A percentile compares a stretch with the other conserved stretches of the same genome.
phyloP scores from a whole-genome alignment of 1,284 basidiomycete genomes.

The Stereum hirsutum region DNA sequence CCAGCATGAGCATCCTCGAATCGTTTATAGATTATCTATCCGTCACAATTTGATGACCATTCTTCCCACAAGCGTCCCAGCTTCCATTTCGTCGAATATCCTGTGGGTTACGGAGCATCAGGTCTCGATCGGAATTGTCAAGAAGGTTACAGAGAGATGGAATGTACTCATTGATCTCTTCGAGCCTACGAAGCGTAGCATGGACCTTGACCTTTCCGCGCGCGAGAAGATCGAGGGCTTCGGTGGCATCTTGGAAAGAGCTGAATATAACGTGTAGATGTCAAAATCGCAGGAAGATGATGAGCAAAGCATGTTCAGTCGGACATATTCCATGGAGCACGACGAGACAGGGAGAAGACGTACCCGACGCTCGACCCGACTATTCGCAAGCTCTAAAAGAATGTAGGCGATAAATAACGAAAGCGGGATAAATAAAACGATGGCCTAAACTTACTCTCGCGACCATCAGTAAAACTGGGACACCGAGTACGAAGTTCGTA shows the following conservation, averaged over 20 bases:
- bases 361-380: constrained; percentile 55
- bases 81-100: not conserved
- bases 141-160: not conserved
- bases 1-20: too few relatives aligned
- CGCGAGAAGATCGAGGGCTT: constrained; percentile 57
- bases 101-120: not conserved
- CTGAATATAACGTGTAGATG: too few relatives aligned
- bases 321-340: too few relatives aligned
- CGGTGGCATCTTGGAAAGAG: constrained; percentile 55
- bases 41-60: too few relatives aligned
- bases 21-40: too few relatives aligned
- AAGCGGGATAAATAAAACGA: not conserved
- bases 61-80: not conserved
- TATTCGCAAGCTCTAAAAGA: constrained; percentile 36
- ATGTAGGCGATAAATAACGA: not conserved
- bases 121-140: not conserved
- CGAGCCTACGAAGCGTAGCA: constrained; percentile 35
- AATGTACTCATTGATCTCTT: constrained; percentile 39
- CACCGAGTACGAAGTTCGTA: constrained; percentile 27
- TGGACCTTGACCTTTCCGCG: constrained; percentile 53
- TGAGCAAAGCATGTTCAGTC: too few relatives aligned
- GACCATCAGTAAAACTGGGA: constrained; percentile 51
- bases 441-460: constrained; percentile 42
- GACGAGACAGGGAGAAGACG: constrained; percentile 8
- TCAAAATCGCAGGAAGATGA: too few relatives aligned